These are phyloP conservation scores for Tuber microsphaerosporum DNA, from an alignment of 495 filamentous ascomycete genomes.

Conservation along the genomic window DNA sequence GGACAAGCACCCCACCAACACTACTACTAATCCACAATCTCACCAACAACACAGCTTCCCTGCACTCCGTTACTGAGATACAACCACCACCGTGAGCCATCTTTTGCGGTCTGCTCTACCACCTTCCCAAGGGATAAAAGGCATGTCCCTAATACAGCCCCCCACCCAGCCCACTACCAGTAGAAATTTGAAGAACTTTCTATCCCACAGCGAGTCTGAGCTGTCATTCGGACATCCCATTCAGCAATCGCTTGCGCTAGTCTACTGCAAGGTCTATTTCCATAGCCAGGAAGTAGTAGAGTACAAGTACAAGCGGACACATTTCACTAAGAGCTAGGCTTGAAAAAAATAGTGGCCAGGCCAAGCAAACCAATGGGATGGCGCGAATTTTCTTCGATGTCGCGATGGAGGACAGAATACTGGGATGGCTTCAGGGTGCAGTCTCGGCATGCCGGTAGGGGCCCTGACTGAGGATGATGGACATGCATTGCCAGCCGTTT, in stretches of 20 bases:
- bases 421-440: neutral
- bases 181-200: neutral
- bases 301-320: neutral
- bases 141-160: neutral
- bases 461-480: neutral
- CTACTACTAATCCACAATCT: neutral
- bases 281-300: neutral
- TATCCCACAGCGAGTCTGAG: neutral
- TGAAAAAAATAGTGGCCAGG: neutral
- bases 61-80: neutral
- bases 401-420: neutral
- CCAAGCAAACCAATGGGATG: neutral
- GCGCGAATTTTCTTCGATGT: neutral
- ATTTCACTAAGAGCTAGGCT: neutral
- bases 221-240: neutral
- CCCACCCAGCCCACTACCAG: neutral
- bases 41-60: neutral
- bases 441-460: neutral
- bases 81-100: neutral
- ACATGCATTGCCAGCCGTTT: neutral
- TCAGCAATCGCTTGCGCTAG: neutral
- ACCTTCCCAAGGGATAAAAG: neutral
- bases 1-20: constrained; percentile 16
- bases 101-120: neutral
- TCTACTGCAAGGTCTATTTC: neutral